Percentiles rank a stretch among this genome's conserved stretches.
phyloP scores from a whole-genome alignment of 192 early-diverging fungal species.

The Dimargaris xerosporica region DNA sequence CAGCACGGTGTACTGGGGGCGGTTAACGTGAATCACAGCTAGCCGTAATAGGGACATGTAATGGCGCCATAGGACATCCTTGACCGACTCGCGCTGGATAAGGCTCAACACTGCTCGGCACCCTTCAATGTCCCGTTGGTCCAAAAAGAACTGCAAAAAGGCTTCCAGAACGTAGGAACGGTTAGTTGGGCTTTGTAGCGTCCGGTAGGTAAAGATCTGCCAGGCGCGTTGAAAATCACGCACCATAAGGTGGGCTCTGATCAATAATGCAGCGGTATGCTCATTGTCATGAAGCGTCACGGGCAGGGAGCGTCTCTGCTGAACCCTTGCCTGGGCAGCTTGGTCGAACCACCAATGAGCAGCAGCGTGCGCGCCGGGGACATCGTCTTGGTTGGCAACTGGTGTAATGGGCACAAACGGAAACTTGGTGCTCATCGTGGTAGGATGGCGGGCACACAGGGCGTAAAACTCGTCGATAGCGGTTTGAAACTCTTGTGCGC shows the following conservation, averaged over 20 bases:
- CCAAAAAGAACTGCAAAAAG: constrained; percentile 2
- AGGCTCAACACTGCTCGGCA: background rate
- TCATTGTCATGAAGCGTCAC: background rate
- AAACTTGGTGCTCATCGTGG: background rate
- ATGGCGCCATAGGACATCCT: background rate
- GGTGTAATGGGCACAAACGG: background rate
- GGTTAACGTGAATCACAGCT: background rate
- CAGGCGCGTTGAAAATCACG: background rate
- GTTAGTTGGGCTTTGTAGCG: background rate
- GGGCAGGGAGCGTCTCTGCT: background rate
- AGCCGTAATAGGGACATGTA: background rate
- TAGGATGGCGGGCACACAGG: background rate
- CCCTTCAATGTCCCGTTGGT: background rate
- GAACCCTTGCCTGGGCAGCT: background rate
- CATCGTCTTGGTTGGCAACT: background rate
- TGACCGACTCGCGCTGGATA: background rate
- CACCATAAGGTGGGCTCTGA: background rate
- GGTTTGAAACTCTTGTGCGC: no score
- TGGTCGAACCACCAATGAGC: background rate
- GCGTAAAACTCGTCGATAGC: background rate
- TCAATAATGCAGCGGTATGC: background rate
- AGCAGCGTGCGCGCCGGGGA: background rate
- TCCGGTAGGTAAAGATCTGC: background rate
- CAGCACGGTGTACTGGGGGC: no score
- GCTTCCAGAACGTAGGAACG: background rate